These are phyloP conservation scores for Lepiota venenata DNA, from an alignment of 768 basidiomycete genomes.

Conservation along the genomic window DNA sequence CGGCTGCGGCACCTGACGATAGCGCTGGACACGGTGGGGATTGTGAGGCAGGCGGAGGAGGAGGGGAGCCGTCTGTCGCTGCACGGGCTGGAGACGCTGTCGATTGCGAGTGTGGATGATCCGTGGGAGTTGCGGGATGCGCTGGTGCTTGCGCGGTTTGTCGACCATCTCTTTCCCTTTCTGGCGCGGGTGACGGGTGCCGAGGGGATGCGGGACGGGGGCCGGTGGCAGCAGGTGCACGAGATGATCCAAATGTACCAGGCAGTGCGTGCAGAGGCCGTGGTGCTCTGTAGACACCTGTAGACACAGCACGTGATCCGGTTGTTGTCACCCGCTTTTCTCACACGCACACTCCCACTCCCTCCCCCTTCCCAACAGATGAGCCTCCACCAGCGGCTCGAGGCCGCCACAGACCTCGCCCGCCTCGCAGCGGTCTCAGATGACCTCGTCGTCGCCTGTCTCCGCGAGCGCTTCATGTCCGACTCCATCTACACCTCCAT, in stretches of 20 bases:
- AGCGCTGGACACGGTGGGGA: constrained; percentile 19
- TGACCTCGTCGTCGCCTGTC: constrained; percentile 80
- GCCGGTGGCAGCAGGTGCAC: constrained; percentile 24
- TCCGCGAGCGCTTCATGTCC: constrained; percentile 84
- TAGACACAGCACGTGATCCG: constrained; percentile 3
- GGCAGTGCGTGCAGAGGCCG: constrained; percentile 22
- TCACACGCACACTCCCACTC: constrained; percentile 6
- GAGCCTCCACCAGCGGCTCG: constrained; percentile 65
- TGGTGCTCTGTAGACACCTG: constrained; percentile 4
- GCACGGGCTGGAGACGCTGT: constrained; percentile 20
- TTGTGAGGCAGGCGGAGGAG: constrained; percentile 10
- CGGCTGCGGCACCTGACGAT: constrained; percentile 19
- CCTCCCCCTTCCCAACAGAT: constrained; percentile 20
- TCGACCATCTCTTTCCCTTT: constrained; percentile 24
- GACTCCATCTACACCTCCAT: constrained; percentile 79
- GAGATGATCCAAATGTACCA: constrained; percentile 28
- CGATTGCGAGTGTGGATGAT: constrained; percentile 21
- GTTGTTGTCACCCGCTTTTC: not conserved
- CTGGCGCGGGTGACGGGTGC: constrained; percentile 16
- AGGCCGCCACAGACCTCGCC: constrained; percentile 68
- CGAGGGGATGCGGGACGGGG: constrained; percentile 16
- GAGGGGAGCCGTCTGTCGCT: not conserved
- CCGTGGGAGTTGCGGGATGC: constrained; percentile 21
- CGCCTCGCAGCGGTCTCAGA: constrained; percentile 67
- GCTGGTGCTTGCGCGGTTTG: constrained; percentile 22